Base-by-base conservation (phyloP, 2,329 filamentous ascomycete genomes). In the Drechmeria coniospora region DNA sequence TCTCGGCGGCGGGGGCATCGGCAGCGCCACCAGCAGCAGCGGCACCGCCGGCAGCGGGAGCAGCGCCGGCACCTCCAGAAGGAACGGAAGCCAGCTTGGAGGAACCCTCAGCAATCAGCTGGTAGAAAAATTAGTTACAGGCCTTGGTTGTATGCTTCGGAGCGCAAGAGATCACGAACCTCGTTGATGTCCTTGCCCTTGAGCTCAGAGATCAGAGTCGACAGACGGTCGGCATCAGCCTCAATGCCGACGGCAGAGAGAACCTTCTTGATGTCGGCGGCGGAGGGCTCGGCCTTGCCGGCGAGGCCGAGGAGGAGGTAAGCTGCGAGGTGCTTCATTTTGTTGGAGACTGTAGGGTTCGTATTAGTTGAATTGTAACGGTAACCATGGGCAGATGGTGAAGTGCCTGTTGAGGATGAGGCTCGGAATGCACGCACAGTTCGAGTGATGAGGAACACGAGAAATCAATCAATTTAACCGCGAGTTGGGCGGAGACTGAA, bases 401-500 rank as follows among this genome's bases (percentile, higher is more conserved):
- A 29, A 25, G 27, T 12, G 17, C 15, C n/a, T n/a, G n/a, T n/a
- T n/a, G n/a, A n/a, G 18, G 29, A 34, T 28, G 21, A 29, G 21
- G 58, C 59, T 59, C n/a, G n/a, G n/a, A n/a, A n/a, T n/a, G n/a
- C n/a, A n/a, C n/a, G n/a, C 41, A 57, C 53, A 30, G 36, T 37
- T 39, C 22, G 30, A 38, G 37, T 36, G 37, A 36, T 44, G 41
- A 46, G 59, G 74, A 84, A 86, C 79, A 78, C 68, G 80, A 86
- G 79, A 79, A 68, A 65, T 84, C 87, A 95, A 95, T 95, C 87
- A 75, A 79, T 92, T 95, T 92, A 93, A 94, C 87, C 87, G 84
- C 81, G 59, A 61, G 59, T 76, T 80, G 76, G 71, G 79, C 86
- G 87, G 87, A 93, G 87, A 95, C 87, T 94, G 87, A 92, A 51